Evolutionary conservation across 805 yeast species (phyloP), one percentile per base, ranked within the genome.

Genomic region (Ogataea pignaliae): DNA sequence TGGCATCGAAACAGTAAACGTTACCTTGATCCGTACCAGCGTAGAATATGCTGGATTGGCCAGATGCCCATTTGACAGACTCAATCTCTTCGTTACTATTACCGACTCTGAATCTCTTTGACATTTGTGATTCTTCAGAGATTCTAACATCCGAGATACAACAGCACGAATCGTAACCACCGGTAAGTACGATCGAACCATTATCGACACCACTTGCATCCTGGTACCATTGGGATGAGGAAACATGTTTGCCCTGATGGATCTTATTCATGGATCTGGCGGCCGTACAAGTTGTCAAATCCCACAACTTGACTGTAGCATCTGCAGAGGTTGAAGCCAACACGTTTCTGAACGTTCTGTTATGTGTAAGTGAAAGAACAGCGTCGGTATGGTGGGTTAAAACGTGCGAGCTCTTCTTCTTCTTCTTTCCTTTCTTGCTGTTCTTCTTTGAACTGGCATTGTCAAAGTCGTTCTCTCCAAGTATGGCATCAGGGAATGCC

Each of bases 241-340:
- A 86, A 38, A 93, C 96, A 39, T 82, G 78, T 59, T 87, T 89
- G 50, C 80, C 80, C n/a, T 69, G 66, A 67, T 93, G 99, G 48
- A 88, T 74, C 3, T 68, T 59, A 49, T 75, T 71, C 63, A 89
- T 73, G 9, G 96, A 86, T 52, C 90, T 81, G 13, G 83, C 96
- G 26, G 91, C 95, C 39, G 68, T 69, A 39, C 85, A 85, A 15
- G 75, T 71, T 51, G 79, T 76, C 61, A 93, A 73, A 66, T 93
- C 99, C 99, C 99, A 93, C 54, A 93, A 73, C 67, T 93, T 93
- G 38, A 93, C 87, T 1, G 99, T 93, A 49, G 82, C 78, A 61
- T 93, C 99, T 1, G 98, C 98, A 9, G 97, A 89, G 2, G 97
- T 87, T 10, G 97, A 88, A 13, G 95, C 96, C 47, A 93, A 76